A percentile compares a stretch with the other conserved stretches of the same genome.
Conservation (phyloP, 257 asterid genomes). For the Solanum lignicaule region DNA sequence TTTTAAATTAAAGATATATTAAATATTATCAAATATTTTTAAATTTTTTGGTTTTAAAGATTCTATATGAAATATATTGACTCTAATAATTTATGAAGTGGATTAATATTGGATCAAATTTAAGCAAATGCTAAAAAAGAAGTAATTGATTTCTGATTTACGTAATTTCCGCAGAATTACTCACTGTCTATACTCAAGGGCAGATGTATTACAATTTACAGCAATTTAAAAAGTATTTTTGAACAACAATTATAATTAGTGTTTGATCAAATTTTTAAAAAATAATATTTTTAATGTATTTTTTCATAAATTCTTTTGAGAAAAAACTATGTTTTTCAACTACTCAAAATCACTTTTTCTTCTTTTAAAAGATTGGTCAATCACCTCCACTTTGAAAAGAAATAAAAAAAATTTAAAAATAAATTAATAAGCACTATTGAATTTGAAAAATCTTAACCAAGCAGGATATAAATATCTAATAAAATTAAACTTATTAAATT, state of each 20-base stretch:
- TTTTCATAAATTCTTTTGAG: neutral
- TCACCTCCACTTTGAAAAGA: neutral
- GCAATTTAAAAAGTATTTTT: neutral
- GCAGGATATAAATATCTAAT: neutral
- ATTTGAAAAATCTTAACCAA: neutral
- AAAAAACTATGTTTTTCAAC: neutral
- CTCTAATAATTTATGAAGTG: neutral
- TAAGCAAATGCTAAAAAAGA: neutral
- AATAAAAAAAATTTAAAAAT: too few relatives aligned
- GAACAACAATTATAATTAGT: neutral
- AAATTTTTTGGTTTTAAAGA: too few relatives aligned
- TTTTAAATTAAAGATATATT: too few relatives aligned
- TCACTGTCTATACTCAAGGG: neutral
- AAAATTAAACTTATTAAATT: neutral
- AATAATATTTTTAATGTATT: neutral
- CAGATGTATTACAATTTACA: neutral
- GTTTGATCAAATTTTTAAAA: neutral
- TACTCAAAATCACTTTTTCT: neutral
- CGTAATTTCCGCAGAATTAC: neutral
- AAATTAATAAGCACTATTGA: neutral
- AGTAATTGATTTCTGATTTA: neutral
- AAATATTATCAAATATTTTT: too few relatives aligned
- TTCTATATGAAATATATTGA: neutral
- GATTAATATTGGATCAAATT: neutral
- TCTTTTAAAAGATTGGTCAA: neutral